These are phyloP conservation scores for Purpureocillium takamizusanense DNA, from an alignment of 2,329 filamentous ascomycete genomes.

Conservation along the genomic window DNA sequence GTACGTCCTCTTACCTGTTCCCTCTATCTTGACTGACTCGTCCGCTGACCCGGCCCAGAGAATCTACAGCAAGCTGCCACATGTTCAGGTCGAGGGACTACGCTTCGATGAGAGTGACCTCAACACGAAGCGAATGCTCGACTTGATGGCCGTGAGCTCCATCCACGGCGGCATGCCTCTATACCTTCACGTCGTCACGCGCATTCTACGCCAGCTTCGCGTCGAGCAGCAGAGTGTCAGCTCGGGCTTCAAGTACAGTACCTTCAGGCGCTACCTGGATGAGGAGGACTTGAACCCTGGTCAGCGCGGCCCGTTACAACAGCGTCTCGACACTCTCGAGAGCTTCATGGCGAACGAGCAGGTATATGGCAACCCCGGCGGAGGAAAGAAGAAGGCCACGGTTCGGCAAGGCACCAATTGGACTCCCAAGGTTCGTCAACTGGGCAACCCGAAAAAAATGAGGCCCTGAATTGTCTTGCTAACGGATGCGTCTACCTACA, in stretches of 20 bases:
- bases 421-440: conserved; percentile 9
- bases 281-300: conserved; percentile 28
- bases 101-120: conserved; percentile 41
- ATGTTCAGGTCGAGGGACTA: conserved; percentile 40
- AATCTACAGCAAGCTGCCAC: conserved; percentile 30
- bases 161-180: conserved; percentile 35
- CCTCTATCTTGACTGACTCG: background rate
- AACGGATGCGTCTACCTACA: conserved; percentile 3
- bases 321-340: conserved; percentile 37
- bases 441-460: too few species aligned
- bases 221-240: conserved; percentile 28
- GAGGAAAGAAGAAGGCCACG: background rate
- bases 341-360: conserved; percentile 37
- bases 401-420: conserved; percentile 8
- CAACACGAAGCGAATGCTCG: conserved; percentile 48
- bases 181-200: conserved; percentile 46
- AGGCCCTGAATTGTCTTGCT: background rate
- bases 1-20: conserved; percentile 10
- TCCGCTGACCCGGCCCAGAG: conserved; percentile 17
- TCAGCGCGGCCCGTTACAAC: conserved; percentile 44
- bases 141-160: conserved; percentile 46
- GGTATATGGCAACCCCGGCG: background rate
- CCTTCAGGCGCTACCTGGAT: conserved; percentile 29
- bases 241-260: conserved; percentile 36
- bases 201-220: conserved; percentile 48